Percentiles rank a stretch among this genome's conserved stretches.
phyloP scores from a whole-genome alignment of 352 stramenopile species.

The Hyaloperonospora brassicae region DNA sequence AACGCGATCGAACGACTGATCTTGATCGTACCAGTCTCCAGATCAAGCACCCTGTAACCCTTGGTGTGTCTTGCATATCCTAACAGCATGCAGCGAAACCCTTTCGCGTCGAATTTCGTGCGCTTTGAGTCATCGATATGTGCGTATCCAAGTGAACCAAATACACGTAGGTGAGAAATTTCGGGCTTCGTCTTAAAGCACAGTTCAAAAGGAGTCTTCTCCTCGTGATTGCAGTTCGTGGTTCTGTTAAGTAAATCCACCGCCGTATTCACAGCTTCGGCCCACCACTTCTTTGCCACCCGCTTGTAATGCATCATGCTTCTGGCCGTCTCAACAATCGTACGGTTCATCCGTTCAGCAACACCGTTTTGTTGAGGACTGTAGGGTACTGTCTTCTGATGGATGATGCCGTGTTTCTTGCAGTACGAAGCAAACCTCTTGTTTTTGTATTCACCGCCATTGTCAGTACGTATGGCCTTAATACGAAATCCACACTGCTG shows the following conservation, averaged over 20 bases:
- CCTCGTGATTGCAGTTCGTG: not conserved
- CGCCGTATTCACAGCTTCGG: not conserved
- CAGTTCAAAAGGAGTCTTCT: not conserved
- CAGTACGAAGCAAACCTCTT: too few relatives aligned
- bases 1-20: not conserved
- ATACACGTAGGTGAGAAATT: not conserved
- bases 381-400: not conserved
- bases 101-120: not conserved
- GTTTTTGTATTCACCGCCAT: too few relatives aligned
- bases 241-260: not conserved
- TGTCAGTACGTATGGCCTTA: too few relatives aligned
- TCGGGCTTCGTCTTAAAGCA: not conserved
- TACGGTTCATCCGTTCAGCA: not conserved
- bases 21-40: not conserved
- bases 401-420: not conserved
- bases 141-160: not conserved
- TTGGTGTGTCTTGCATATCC: not conserved
- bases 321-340: slow-evolving; percentile 1
- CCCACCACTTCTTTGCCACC: not conserved
- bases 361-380: not conserved
- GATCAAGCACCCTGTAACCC: slow-evolving; percentile 1
- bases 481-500: not conserved
- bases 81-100: not conserved
- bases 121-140: slow-evolving; percentile 1
- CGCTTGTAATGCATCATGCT: not conserved